Evolutionary conservation across 805 yeast genomes (phyloP).

Genomic region (Lipomyces chichibuensis): DNA sequence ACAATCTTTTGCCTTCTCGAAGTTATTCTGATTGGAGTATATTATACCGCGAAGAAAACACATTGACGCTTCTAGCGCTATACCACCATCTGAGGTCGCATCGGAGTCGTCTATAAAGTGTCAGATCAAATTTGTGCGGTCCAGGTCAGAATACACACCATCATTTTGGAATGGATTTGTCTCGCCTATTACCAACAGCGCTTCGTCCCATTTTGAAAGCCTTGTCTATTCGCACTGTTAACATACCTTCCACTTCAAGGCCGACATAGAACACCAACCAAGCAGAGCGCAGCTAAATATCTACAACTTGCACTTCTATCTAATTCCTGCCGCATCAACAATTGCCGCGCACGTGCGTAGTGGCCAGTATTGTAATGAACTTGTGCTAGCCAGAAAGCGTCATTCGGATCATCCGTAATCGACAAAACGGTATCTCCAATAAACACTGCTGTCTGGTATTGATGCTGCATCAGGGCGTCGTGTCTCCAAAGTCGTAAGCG

Average conservation of each 20-base stretch:
- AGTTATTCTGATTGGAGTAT: conserved; percentile 78
- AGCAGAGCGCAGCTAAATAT: conserved; percentile 75
- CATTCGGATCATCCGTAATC: conserved; percentile 81
- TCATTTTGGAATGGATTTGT: conserved; percentile 65
- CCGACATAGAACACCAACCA: conserved; percentile 40
- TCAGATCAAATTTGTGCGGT: background rate
- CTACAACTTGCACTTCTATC: conserved; percentile 71
- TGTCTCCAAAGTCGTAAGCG: conserved; percentile 88
- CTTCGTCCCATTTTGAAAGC: conserved; percentile 82
- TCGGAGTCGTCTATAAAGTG: background rate
- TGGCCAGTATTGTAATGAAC: conserved; percentile 77
- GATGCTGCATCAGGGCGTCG: conserved; percentile 90
- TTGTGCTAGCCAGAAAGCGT: conserved; percentile 96
- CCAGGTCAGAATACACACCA: conserved; percentile 26
- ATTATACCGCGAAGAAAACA: conserved; percentile 83
- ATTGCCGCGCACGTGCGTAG: conserved; percentile 74
- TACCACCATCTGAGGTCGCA: conserved; percentile 70
- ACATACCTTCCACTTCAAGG: background rate
- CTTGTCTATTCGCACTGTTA: conserved; percentile 47
- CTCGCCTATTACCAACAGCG: conserved; percentile 82
- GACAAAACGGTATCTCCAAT: conserved; percentile 89
- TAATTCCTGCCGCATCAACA: conserved; percentile 59
- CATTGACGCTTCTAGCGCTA: conserved; percentile 83
- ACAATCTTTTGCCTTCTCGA: conserved; percentile 82
- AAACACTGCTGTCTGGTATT: conserved; percentile 83